Evolutionary conservation across 2,329 filamentous ascomycete species (phyloP), one percentile per base, ranked within the genome.

Genomic region (Penicillium sp.): DNA sequence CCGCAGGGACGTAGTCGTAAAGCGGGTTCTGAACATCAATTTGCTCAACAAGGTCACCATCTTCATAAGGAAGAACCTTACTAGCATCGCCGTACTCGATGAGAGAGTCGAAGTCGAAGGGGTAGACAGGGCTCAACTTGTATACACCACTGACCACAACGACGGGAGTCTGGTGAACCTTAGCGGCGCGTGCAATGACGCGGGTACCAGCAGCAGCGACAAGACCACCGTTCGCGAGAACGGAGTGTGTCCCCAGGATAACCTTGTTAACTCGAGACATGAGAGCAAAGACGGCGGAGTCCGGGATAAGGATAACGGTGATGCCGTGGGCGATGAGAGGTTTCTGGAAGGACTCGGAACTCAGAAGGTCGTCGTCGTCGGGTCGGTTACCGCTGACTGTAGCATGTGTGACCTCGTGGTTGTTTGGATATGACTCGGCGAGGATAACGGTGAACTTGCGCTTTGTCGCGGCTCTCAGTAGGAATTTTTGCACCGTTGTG

Each of bases 231-330:
- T 96, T 94, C 43, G 90, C 90, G 39, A 95, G 85, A 23, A 99
- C 90, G 3, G 89, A 88, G 66, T 92, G 88, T 5, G 93, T 93
- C 10, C 89, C 88, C 6, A 99, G 80, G 42, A 99, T 89, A 55
- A 99, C 93, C 76, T 97, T 97, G 79, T 93, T 95, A 63, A 97
- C 90, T 54, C 89, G 86, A 7, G 92, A 89, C 90, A 99, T 97
- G 65, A 97, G 89, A 1, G 92, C 91, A 76, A 92, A 95, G 47
- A 96, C 83, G 8, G 91, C 89, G 7, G 86, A 88, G 71, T 96
- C 92, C 36, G 90, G 86, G 49, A 97, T 86, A 54, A 90, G 83
- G 61, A 97, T 89, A 34, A 96, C 88, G 1, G 85, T 88, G 49
- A 95, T 89, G 21, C 92, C 92, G 29, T 87, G 84, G 1, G 86